Conservation (phyloP, 2,329 filamentous ascomycete species). For the Talaromyces rugulosus region DNA sequence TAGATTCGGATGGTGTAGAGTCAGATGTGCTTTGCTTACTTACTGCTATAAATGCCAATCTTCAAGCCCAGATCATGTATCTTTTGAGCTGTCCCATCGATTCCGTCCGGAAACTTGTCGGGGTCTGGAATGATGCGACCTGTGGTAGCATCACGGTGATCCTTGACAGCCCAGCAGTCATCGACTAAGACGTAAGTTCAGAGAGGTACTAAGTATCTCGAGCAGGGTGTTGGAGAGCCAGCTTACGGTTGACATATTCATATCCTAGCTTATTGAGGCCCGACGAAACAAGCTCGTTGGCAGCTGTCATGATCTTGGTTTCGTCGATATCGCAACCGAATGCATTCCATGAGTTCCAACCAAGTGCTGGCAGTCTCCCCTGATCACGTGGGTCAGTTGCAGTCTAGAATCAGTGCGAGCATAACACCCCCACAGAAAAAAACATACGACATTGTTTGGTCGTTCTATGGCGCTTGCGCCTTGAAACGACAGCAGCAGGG, state of each 20-base stretch:
- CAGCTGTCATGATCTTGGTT: slow-evolving; percentile 43
- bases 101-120: slow-evolving; percentile 55
- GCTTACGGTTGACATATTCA: slow-evolving; percentile 42
- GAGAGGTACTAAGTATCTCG: background rate
- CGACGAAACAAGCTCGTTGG: slow-evolving; percentile 41
- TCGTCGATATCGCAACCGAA: slow-evolving; percentile 47
- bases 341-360: slow-evolving; percentile 46
- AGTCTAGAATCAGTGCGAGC: background rate
- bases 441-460: slow-evolving; percentile 25
- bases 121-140: slow-evolving; percentile 45
- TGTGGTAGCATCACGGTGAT: slow-evolving; percentile 39
- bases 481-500: slow-evolving; percentile 17
- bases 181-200: slow-evolving; percentile 38
- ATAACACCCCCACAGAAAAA: background rate
- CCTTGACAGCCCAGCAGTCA: slow-evolving; percentile 56
- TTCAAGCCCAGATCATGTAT: slow-evolving; percentile 58
- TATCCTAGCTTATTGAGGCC: slow-evolving; percentile 49
- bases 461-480: slow-evolving; percentile 21
- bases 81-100: slow-evolving; percentile 49
- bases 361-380: slow-evolving; percentile 32
- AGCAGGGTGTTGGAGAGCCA: background rate
- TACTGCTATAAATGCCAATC: slow-evolving; percentile 55
- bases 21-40: background rate
- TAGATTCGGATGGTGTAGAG: background rate
- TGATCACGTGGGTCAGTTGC: slow-evolving; percentile 6